Evolutionary conservation across 495 filamentous ascomycete species (phyloP), one percentile per base, ranked within the genome.

Genomic region (Xeromyces bisporus): DNA sequence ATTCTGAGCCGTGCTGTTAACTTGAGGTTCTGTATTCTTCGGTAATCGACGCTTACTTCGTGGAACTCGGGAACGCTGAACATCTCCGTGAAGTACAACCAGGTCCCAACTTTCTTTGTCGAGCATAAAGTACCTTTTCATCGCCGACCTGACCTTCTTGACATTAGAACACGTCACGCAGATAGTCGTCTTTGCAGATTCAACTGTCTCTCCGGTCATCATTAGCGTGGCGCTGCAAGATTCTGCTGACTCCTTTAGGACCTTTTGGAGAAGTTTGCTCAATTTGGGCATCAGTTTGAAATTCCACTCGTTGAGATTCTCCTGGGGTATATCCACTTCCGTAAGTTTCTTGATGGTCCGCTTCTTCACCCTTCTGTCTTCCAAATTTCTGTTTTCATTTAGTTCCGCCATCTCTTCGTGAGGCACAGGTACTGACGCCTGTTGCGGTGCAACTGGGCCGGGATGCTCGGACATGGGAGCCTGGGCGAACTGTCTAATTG

Each of bases 121-220:
- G 25, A 80, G 65, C 18, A 73, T 64, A 17, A 83, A 67, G 41
- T 74, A 71, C 45, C 77, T 78, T 45, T 78, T 77, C 17, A 85
- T 35, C 3, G 78, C 77, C 7, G 70, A 68, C 18, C 73, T 57
- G 26, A 82, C 77, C 42, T 75, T 79, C 35, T 67, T 65, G 2
- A 78, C 75, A 13, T 75, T 82, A 0, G 65, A 70, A 40, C 79
- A 85, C 10, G 78, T 68, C 9, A 85, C 74, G n/a, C 78, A 67
- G 1, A 83, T 75, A 0, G 79, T 84, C 5, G 78, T 79, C 37
- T 66, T 70, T 4, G 75, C 75, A 9, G 61, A 64, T 29, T 77
- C 67, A 1, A 66, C 48, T 0, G 67, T 66, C 29, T 80, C 75
- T 31, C 79, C 79, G 18, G 80, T 72, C 46, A 77, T 79, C 48